phyloP scores from a whole-genome alignment of 345 rosid genomes.

The Cardiospermum halicacabum region DNA sequence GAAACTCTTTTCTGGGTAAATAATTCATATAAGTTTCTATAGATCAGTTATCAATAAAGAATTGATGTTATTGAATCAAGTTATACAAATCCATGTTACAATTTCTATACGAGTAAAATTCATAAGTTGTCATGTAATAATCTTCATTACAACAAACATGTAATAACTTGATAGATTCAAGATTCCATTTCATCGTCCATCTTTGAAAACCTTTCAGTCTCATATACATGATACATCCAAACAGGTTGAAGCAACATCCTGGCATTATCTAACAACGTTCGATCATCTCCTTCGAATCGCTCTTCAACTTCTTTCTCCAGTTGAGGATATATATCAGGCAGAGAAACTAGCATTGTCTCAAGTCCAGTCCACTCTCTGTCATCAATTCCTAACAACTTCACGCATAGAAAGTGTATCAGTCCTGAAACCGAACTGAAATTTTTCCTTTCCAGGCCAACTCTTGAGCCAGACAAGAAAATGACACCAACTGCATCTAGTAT shows the following conservation, averaged over 20 bases:
- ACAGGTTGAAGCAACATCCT: conserved; percentile 71
- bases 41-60: neutral
- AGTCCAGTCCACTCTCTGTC: conserved; percentile 66
- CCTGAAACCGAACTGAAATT: conserved; percentile 59
- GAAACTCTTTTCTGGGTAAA: too few species aligned
- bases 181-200: conserved; percentile 36
- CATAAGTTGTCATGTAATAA: neutral
- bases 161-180: conserved; percentile 3
- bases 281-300: conserved; percentile 32
- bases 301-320: conserved; percentile 60
- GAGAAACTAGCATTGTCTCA: conserved; percentile 56
- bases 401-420: conserved; percentile 48
- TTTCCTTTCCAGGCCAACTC: conserved; percentile 50
- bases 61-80: neutral
- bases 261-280: conserved; percentile 33
- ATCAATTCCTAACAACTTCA: conserved; percentile 49
- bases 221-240: conserved; percentile 80
- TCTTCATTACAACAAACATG: neutral
- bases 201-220: conserved; percentile 58
- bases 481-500: conserved; percentile 66
- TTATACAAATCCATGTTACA: neutral
- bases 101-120: neutral
- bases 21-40: neutral
- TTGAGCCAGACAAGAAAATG: conserved; percentile 43
- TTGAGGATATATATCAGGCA: conserved; percentile 57